Evolutionary conservation across 495 filamentous ascomycete species (phyloP).

Genomic region (Lophium mytilinum): DNA sequence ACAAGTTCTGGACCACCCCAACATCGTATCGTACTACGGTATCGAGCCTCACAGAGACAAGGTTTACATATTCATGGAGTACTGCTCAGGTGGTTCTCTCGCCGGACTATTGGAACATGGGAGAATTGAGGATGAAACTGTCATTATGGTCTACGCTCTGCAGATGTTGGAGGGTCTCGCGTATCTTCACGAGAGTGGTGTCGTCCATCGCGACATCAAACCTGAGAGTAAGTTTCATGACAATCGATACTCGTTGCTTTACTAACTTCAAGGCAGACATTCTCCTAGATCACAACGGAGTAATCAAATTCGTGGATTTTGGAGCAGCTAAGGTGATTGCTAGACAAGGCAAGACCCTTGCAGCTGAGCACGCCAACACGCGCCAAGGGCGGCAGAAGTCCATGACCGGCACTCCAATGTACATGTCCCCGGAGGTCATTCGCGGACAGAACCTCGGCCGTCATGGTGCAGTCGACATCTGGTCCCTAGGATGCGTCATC

Average conservation of each 20-base stretch:
- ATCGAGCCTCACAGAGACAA: slow-evolving; percentile 98
- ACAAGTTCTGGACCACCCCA: slow-evolving; percentile 90
- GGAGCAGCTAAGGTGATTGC: slow-evolving; percentile 97
- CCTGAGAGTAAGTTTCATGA: slow-evolving; percentile 68
- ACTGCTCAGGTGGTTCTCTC: slow-evolving; percentile 91
- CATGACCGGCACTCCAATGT: slow-evolving; percentile 98
- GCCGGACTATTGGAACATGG: slow-evolving; percentile 87
- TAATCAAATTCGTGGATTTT: slow-evolving; percentile 99
- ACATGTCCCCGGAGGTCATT: slow-evolving; percentile 99
- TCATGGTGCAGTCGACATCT: slow-evolving; percentile 85
- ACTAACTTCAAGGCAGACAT: slow-evolving; percentile 52
- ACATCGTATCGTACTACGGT: slow-evolving; percentile 94
- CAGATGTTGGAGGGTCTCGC: slow-evolving; percentile 93
- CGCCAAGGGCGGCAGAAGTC: slow-evolving; percentile 55
- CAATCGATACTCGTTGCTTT: not conserved
- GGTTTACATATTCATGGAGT: slow-evolving; percentile 99
- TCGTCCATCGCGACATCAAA: slow-evolving; percentile 96
- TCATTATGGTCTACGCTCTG: slow-evolving; percentile 94
- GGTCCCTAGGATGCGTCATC: slow-evolving; percentile 95
- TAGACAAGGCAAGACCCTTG: slow-evolving; percentile 80
- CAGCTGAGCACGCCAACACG: slow-evolving; percentile 49
- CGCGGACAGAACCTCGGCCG: slow-evolving; percentile 70
- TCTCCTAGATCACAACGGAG: slow-evolving; percentile 91
- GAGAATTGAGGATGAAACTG: slow-evolving; percentile 94
- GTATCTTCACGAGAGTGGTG: slow-evolving; percentile 82